phyloP scores from a whole-genome alignment of 192 early-diverging fungal genomes.

The Coemansia sp. region DNA sequence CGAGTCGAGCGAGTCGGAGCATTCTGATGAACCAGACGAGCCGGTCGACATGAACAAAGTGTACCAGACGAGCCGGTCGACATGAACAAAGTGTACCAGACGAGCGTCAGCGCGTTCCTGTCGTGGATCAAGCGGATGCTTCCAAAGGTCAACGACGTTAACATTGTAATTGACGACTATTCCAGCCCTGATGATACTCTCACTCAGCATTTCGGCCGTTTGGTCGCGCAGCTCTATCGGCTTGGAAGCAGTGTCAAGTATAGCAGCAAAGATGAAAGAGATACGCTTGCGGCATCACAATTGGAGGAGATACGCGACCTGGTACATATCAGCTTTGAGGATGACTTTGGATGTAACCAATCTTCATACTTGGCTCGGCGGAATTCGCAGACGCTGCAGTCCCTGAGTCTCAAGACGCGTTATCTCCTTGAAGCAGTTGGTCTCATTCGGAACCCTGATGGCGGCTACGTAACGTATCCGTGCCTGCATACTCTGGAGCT shows the following conservation, averaged over 20 bases:
- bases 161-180: background rate
- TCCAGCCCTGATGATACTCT: too few species aligned
- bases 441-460: background rate
- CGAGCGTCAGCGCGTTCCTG: background rate
- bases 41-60: background rate
- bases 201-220: background rate
- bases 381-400: background rate
- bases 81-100: background rate
- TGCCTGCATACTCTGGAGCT: too few species aligned
- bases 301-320: background rate
- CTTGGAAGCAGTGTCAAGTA: background rate
- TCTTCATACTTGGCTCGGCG: background rate
- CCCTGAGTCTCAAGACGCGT: background rate
- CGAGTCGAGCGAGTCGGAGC: too few species aligned
- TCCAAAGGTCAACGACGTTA: background rate
- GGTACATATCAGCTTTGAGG: background rate
- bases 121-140: background rate
- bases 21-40: too few species aligned
- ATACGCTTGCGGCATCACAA: background rate
- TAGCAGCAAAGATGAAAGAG: too few species aligned
- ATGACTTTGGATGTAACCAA: background rate
- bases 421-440: background rate
- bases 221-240: background rate
- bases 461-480: too few species aligned
- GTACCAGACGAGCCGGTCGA: too few species aligned